phyloP scores from a whole-genome alignment of 225 moss, liverwort and hornwort species.

The Physcomitrium patens region DNA sequence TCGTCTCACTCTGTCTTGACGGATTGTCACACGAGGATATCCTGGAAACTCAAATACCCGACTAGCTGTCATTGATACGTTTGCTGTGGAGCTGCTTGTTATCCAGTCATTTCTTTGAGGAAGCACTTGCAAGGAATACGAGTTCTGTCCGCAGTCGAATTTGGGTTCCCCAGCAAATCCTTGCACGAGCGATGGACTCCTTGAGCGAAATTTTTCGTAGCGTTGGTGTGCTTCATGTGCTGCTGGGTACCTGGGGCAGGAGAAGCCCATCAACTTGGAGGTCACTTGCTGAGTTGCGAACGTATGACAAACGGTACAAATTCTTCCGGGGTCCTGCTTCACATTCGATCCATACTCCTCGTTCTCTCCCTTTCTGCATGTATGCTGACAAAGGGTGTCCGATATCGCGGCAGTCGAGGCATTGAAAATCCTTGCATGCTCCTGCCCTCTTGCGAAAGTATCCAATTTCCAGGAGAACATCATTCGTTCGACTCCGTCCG shows the following conservation, averaged over 20 bases:
- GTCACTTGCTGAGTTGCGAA: slow-evolving; percentile 21
- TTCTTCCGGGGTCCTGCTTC: slow-evolving; percentile 20
- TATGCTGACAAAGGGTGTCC: slow-evolving; percentile 11
- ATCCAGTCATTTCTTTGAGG: slow-evolving; percentile 18
- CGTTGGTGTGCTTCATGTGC: slow-evolving; percentile 10
- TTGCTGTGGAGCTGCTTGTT: not conserved
- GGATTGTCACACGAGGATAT: slow-evolving; percentile 32
- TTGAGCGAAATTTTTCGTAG: not conserved
- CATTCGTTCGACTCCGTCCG: slow-evolving; percentile 54
- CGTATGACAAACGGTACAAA: slow-evolving; percentile 32
- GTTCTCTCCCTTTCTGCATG: not conserved
- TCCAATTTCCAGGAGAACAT: slow-evolving; percentile 55
- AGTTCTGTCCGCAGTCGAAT: slow-evolving; percentile 12
- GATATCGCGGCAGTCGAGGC: not conserved
- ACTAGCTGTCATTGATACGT: slow-evolving; percentile 13
- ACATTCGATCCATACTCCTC: not conserved
- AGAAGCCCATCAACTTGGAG: slow-evolving; percentile 26
- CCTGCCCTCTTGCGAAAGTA: slow-evolving; percentile 34
- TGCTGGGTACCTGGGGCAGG: slow-evolving; percentile 24
- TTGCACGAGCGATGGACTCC: not conserved
- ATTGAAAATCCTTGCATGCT: slow-evolving; percentile 36
- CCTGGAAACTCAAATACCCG: slow-evolving; percentile 14
- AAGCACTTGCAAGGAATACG: slow-evolving; percentile 5
- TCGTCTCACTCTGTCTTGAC: slow-evolving; percentile 29
- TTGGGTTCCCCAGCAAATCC: slow-evolving; percentile 5